Percentiles rank a stretch among this genome's conserved stretches.
These are phyloP conservation scores for Russula ochroleuca DNA, from an alignment of 768 basidiomycete species.

Conservation along the genomic window DNA sequence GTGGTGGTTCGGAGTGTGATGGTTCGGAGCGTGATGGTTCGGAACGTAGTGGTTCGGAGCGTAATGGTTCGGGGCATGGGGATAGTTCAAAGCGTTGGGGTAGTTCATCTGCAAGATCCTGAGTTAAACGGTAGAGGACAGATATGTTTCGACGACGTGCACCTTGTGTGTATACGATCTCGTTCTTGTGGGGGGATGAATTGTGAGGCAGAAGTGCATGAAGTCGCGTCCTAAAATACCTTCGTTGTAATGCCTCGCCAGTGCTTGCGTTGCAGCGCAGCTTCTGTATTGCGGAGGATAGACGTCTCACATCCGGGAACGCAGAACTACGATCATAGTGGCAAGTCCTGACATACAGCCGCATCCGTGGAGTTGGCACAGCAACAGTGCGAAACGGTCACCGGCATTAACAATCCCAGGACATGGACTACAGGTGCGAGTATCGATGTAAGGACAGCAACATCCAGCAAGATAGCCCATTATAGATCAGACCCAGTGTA, in stretches of 20 bases:
- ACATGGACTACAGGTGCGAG: not conserved
- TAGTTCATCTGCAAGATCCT: slow-evolving; percentile 1
- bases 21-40: too few relatives aligned
- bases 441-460: not conserved
- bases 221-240: slow-evolving; percentile 11
- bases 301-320: not conserved
- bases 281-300: not conserved
- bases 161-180: slow-evolving; percentile 6
- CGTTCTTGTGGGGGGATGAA: not conserved
- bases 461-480: not conserved
- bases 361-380: slow-evolving; percentile 15
- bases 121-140: not conserved
- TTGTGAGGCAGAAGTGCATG: slow-evolving; percentile 3
- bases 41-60: too few relatives aligned
- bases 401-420: slow-evolving; percentile 3
- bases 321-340: not conserved
- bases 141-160: not conserved
- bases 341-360: slow-evolving; percentile 3
- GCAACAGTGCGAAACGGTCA: not conserved
- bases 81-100: too few relatives aligned
- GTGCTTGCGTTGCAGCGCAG: slow-evolving; percentile 10
- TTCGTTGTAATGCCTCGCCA: not conserved
- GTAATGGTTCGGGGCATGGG: too few relatives aligned
- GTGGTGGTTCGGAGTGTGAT: too few relatives aligned
- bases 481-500: not conserved